Conservation (phyloP, 1,284 basidiomycete species). For the Sphaerobolus stellatus region DNA sequence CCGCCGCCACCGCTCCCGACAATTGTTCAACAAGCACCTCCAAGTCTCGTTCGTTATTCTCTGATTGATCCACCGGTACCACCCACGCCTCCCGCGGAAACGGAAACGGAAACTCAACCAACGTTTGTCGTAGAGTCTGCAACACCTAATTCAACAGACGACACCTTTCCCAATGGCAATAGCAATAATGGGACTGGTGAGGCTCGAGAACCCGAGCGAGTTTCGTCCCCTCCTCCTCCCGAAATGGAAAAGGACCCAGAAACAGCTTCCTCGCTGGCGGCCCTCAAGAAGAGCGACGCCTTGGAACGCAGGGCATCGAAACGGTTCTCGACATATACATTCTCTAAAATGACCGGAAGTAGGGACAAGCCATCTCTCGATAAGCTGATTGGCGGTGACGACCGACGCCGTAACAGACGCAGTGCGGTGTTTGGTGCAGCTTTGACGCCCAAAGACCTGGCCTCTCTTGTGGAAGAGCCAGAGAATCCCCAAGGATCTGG, state of each 20-base stretch:
- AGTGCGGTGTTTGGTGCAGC: constrained; percentile 7
- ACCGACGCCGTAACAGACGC: constrained; percentile 6
- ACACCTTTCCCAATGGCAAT: constrained; percentile 10
- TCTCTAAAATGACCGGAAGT: constrained; percentile 86
- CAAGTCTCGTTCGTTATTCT: constrained; percentile 71
- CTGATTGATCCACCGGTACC: constrained; percentile 64
- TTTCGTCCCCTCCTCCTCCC: too few species aligned
- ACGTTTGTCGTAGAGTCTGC: constrained; percentile 56
- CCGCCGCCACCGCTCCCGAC: constrained; percentile 32
- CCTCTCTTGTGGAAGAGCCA: constrained; percentile 59
- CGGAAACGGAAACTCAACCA: constrained; percentile 22
- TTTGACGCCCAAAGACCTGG: constrained; percentile 65
- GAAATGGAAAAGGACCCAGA: too few species aligned
- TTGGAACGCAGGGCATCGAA: constrained; percentile 93
- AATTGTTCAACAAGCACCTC: constrained; percentile 41
- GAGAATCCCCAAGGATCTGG: constrained; percentile 35
- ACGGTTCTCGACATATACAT: constrained; percentile 94
- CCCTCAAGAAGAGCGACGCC: constrained; percentile 83
- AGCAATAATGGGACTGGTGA: constrained; percentile 7
- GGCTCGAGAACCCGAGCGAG: too few species aligned
- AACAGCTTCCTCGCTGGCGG: constrained; percentile 86
- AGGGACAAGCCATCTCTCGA: constrained; percentile 30
- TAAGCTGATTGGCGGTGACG: constrained; percentile 5
- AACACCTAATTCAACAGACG: constrained; percentile 16
- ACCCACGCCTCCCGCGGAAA: constrained; percentile 23